Evolutionary conservation across 805 yeast species (phyloP), one percentile per base, ranked within the genome.

Genomic region (Candida boleticola): DNA sequence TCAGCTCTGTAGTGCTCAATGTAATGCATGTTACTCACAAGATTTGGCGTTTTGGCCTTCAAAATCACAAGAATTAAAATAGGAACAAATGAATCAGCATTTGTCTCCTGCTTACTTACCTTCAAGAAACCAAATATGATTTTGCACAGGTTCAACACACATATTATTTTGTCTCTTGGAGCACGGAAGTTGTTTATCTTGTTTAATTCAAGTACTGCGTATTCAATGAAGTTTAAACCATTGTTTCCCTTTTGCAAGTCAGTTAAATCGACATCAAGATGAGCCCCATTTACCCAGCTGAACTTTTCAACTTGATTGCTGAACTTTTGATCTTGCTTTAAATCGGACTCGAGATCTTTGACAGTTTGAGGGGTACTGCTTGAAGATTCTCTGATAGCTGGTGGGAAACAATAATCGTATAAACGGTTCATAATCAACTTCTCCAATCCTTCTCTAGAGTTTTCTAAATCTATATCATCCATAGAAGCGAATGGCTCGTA

Each of bases 31-130:
- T 92, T 92, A 7, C 96, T 86, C 13, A 79, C 74, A n/a, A 93
- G 63, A 50, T 80, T 65, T 30, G 66, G 66, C 1, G 89, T 80
- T 42, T 79, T 78, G 1, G 92, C 80, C 51, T 81, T 82, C 36
- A 92, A 60, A 1, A 90, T 76, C 9, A 92, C 85, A 51, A 82
- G 83, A 20, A 93, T 89, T 40, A 93, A 67, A 32, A 92, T 60
- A 0, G 99, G 99, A n/a, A 93, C 76, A 61, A 93, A 93, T 29
- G 86, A 80, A 63, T 93, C 99, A 0, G 99, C 99, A 51, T 89
- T 90, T 6, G 75, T 67, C 51, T 86, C 92, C 39, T 71, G 68
- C 44, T 81, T 85, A 41, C 80, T 73, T 46, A 82, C 86, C 47
- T 89, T 81, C 36, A 95, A 76, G 43, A 88, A 73, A 9, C 96